These are phyloP conservation scores for Cladosporium sp. DNA, from an alignment of 2,329 filamentous ascomycete species.

Conservation along the genomic window DNA sequence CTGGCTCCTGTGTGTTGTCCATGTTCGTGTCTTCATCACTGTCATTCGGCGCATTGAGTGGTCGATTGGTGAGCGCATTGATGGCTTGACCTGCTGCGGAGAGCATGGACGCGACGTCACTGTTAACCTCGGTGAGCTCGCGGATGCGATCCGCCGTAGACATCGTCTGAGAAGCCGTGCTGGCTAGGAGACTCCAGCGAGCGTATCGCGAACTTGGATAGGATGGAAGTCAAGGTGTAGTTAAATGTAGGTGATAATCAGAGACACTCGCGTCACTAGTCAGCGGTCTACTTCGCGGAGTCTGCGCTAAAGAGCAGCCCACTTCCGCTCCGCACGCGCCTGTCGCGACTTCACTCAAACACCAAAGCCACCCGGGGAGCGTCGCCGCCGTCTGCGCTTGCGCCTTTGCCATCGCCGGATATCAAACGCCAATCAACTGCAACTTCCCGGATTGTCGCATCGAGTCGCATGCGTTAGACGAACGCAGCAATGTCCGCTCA, in stretches of 20 bases:
- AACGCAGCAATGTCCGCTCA: conserved; percentile 13
- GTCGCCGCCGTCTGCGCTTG: not conserved
- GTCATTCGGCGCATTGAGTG: conserved; percentile 27
- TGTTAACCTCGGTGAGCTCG: conserved; percentile 74
- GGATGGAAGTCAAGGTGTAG: no score
- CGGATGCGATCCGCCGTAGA: conserved; percentile 71
- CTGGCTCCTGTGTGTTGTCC: conserved; percentile 48
- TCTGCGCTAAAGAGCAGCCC: not conserved
- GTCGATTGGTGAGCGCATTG: conserved; percentile 53
- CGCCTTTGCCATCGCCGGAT: no score
- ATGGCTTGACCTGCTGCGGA: conserved; percentile 57
- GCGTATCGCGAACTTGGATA: not conserved
- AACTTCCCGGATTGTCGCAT: no score
- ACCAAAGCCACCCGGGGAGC: not conserved
- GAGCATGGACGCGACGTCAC: conserved; percentile 49
- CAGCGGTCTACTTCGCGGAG: not conserved
- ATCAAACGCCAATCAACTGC: no score
- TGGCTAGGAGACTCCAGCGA: not conserved
- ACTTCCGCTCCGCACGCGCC: not conserved
- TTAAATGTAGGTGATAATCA: no score
- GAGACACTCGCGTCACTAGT: no score
- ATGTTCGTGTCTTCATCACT: conserved; percentile 29
- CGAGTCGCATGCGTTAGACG: not conserved
- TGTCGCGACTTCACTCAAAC: not conserved
- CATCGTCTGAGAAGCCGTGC: conserved; percentile 34